Evolutionary conservation across 352 stramenopile species (phyloP).

Genomic region (Globisporangium mamillatum): DNA sequence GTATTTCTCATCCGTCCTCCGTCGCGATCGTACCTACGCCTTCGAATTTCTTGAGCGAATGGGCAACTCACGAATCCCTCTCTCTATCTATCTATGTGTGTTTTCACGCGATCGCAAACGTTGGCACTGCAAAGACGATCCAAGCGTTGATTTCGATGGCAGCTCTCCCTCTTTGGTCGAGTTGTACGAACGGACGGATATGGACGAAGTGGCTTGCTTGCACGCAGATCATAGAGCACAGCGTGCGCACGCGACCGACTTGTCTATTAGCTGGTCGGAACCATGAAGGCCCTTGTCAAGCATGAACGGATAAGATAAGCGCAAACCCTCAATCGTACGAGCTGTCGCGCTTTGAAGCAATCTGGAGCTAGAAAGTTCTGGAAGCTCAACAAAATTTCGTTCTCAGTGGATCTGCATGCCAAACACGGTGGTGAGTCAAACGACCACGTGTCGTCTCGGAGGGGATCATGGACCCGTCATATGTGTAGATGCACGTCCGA

Average conservation of each 20-base stretch:
- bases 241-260: background rate
- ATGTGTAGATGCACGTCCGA: constrained; percentile 4
- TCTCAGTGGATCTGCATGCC: background rate
- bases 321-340: background rate
- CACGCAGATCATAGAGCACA: background rate
- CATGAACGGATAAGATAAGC: background rate
- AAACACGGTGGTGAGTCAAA: background rate
- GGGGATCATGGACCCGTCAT: background rate
- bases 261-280: background rate
- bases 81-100: background rate
- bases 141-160: background rate
- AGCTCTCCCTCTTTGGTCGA: background rate
- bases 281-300: background rate
- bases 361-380: background rate
- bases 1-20: background rate
- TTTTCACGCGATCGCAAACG: constrained; percentile 4
- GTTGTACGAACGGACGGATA: background rate
- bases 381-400: background rate
- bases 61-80: background rate
- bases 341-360: background rate
- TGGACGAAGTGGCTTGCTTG: background rate
- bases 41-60: background rate
- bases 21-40: background rate
- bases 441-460: background rate
- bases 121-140: constrained; percentile 7